Percentiles rank a stretch among this genome's conserved stretches.
phyloP scores from a whole-genome alignment of 257 asterid species.

The Solanum peruvianum region DNA sequence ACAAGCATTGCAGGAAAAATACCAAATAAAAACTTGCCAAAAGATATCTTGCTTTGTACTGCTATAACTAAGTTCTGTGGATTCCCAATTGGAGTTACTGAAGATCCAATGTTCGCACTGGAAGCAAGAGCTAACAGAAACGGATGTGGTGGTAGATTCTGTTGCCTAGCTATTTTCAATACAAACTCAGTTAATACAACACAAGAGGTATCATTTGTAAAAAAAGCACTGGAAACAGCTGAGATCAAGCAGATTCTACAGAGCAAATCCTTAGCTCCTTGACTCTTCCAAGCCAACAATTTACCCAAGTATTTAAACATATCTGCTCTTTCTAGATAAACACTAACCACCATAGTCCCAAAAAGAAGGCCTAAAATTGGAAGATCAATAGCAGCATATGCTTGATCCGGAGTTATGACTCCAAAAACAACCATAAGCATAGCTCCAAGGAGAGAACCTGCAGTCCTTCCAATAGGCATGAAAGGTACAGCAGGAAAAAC shows the following conservation, averaged over 20 bases:
- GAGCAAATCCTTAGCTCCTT: constrained; percentile 80
- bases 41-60: constrained; percentile 48
- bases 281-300: constrained; percentile 60
- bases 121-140: constrained; percentile 81
- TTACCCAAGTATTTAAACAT: constrained; percentile 80
- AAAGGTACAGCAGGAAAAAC: constrained; percentile 95
- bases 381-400: constrained; percentile 82
- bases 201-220: constrained; percentile 89
- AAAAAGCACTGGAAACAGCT: constrained; percentile 84
- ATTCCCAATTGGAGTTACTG: constrained; percentile 89
- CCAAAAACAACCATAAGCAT: constrained; percentile 81
- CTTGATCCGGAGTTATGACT: constrained; percentile 78
- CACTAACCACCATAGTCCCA: constrained; percentile 94
- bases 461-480: constrained; percentile 80
- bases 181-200: constrained; percentile 86
- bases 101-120: constrained; percentile 82
- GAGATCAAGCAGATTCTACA: constrained; percentile 74
- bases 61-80: constrained; percentile 94
- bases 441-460: constrained; percentile 94
- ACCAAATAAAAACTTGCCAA: constrained; percentile 51
- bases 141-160: constrained; percentile 86
- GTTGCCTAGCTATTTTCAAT: constrained; percentile 70
- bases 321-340: constrained; percentile 85
- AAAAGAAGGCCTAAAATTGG: constrained; percentile 85
- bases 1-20: constrained; percentile 67